Base-by-base conservation (phyloP, 2,329 filamentous ascomycete genomes). In the Sporothrix mexicana region DNA sequence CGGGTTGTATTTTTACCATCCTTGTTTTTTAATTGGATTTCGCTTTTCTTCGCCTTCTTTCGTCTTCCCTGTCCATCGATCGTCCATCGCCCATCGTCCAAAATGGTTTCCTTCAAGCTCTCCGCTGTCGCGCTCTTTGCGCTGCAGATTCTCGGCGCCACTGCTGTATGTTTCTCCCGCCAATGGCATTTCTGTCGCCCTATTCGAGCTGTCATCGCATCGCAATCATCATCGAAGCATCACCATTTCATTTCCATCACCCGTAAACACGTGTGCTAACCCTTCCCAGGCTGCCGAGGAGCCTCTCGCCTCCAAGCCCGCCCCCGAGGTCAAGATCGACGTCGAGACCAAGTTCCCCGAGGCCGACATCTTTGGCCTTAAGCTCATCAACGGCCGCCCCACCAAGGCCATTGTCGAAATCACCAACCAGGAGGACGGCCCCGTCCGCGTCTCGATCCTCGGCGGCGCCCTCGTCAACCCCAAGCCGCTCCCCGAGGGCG, bases 301-400 rank as follows among this genome's bases (percentile, higher is more conserved):
- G 51, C 76, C 75, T 51, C 69, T 76, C 13, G 66, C 73, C 68
- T 70, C 74, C 45, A 69, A 72, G 43, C 61, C 66, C 6, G 74
- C 77, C 73, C 73, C 85, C 78, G 84, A 88, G 76, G 81, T 92
- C 78, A 88, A 90, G 75, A 90, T 92, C 81, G 88, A 90, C 71
- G 83, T 91, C 77, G 86, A 87, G 76, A 87, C 91, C 74, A 86
- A 85, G 81, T 88, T 90, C 85, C 84, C 88, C 83, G 85, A 91
- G 80, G 81, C 91, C 85, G 93, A 97, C 85, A 91, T 97, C 83
- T 96, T 98, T 78, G 96, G 95, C 78, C 90, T 98, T 78, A 97
- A 97, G 88, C 90, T 98, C 77, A 89, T 98, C 86, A 99, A 99
- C 81, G 94, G 94, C 79, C 91, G 92, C 76, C 90, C 94, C 57